Percentiles rank a stretch among this genome's conserved stretches.
Evolutionary conservation across 306 rosid genomes (phyloP).

Genomic region (Inga leiocalycina): DNA sequence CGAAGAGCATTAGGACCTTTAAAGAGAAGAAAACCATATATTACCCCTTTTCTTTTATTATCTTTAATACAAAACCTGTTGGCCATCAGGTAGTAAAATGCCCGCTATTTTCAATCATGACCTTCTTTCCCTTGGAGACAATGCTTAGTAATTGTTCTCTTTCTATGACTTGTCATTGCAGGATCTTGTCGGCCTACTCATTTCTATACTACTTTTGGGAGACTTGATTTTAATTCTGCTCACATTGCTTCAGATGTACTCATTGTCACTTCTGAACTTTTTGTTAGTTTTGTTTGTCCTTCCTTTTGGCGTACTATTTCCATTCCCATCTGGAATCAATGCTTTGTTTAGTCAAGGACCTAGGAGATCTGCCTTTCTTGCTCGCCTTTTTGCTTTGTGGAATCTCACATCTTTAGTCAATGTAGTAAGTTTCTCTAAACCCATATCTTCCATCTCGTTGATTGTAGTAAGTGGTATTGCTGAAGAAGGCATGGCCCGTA

Average conservation of each 20-base stretch:
- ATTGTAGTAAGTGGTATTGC: neutral
- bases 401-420: constrained; percentile 88
- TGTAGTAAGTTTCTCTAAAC: constrained; percentile 70
- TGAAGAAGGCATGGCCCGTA: neutral
- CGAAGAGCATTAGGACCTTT: constrained; percentile 64
- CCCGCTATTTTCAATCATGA: constrained; percentile 29
- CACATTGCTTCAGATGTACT: constrained; percentile 83
- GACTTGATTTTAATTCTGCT: constrained; percentile 85
- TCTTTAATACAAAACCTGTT: constrained; percentile 76
- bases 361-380: constrained; percentile 80
- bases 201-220: constrained; percentile 78
- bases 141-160: neutral
- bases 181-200: constrained; percentile 93
- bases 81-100: constrained; percentile 83
- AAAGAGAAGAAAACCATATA: constrained; percentile 68
- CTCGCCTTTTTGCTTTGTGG: constrained; percentile 93
- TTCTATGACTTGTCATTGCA: constrained; percentile 18
- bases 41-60: constrained; percentile 62
- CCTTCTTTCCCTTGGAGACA: constrained; percentile 54
- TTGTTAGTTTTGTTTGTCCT: constrained; percentile 75
- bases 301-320: constrained; percentile 77
- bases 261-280: constrained; percentile 66
- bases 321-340: constrained; percentile 93
- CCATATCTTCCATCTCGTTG: neutral
- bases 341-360: constrained; percentile 98